phyloP scores from a whole-genome alignment of 2,329 filamentous ascomycete species.

The Harringtonia lauricola region DNA sequence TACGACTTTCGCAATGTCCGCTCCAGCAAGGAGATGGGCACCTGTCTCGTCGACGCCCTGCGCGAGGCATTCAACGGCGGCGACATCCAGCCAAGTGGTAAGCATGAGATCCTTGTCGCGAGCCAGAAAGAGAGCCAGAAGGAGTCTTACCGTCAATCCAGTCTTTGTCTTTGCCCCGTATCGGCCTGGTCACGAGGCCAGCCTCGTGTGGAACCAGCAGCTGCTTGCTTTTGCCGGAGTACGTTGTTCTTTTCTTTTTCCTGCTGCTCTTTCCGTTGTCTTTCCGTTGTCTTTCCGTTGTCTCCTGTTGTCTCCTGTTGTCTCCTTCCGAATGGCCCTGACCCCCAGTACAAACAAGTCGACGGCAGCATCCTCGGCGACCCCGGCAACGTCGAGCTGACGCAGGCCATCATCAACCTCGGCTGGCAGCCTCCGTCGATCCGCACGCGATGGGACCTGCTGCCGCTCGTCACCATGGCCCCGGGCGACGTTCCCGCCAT shows the following conservation, averaged over 20 bases:
- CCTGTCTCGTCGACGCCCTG: slow-evolving; percentile 8
- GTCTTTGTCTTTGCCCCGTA: slow-evolving; percentile 18
- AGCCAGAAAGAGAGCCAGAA: too few relatives aligned
- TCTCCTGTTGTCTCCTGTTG: not conserved
- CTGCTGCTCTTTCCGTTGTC: not conserved
- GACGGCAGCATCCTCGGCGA: slow-evolving; percentile 16
- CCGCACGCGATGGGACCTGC: slow-evolving; percentile 15
- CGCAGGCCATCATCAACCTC: slow-evolving; percentile 16
- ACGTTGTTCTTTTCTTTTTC: not conserved
- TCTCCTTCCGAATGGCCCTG: not conserved
- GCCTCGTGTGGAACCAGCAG: slow-evolving; percentile 18
- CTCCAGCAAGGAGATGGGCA: slow-evolving; percentile 15
- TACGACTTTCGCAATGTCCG: slow-evolving; percentile 14
- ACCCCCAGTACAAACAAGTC: slow-evolving; percentile 10
- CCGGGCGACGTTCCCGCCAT: slow-evolving; percentile 15
- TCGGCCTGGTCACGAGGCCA: slow-evolving; percentile 9
- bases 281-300: not conserved
- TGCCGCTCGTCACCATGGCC: slow-evolving; percentile 18
- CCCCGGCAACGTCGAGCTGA: slow-evolving; percentile 14
- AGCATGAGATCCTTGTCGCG: too few relatives aligned
- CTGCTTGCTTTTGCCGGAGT: slow-evolving; percentile 16
- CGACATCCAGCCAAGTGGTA: slow-evolving; percentile 14
- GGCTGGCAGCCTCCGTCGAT: slow-evolving; percentile 16
- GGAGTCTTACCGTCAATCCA: not conserved
- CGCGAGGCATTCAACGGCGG: slow-evolving; percentile 15